These are phyloP conservation scores for Iberis amara DNA, from an alignment of 441 rosid genomes.

Conservation along the genomic window DNA sequence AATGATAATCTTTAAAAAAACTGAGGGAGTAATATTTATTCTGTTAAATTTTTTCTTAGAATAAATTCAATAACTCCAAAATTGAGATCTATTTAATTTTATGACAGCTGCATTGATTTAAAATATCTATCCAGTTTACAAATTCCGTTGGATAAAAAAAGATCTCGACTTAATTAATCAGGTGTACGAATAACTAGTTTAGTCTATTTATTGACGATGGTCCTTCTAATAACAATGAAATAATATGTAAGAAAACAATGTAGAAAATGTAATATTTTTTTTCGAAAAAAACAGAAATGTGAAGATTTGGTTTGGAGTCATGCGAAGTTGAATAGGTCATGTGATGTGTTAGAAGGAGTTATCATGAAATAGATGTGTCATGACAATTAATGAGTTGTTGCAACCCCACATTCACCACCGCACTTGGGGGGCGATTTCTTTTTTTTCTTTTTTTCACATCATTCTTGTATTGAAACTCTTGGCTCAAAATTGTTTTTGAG, in stretches of 20 bases:
- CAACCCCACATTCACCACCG: constrained; percentile 23
- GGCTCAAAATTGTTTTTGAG: background rate
- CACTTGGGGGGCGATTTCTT: constrained; percentile 19
- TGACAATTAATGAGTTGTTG: constrained; percentile 23
- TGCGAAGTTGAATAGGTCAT: constrained; percentile 21
- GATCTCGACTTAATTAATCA: constrained; percentile 9
- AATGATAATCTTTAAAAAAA: too few species aligned
- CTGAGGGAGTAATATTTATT: too few species aligned
- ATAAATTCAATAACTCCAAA: too few species aligned
- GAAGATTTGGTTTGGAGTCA: constrained; percentile 14
- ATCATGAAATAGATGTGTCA: constrained; percentile 26
- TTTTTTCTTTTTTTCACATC: background rate
- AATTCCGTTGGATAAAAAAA: too few species aligned
- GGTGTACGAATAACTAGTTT: background rate
- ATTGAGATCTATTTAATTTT: too few species aligned
- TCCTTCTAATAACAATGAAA: constrained; percentile 4
- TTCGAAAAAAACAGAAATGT: background rate
- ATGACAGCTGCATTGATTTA: too few species aligned
- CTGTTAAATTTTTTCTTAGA: too few species aligned
- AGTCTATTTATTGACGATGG: background rate
- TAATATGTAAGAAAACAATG: too few species aligned
- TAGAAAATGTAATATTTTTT: too few species aligned
- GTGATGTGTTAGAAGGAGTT: constrained; percentile 29
- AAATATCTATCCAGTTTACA: too few species aligned
- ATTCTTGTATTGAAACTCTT: background rate